phyloP scores from a whole-genome alignment of 352 stramenopile genomes.

The Globisporangium radiosum region DNA sequence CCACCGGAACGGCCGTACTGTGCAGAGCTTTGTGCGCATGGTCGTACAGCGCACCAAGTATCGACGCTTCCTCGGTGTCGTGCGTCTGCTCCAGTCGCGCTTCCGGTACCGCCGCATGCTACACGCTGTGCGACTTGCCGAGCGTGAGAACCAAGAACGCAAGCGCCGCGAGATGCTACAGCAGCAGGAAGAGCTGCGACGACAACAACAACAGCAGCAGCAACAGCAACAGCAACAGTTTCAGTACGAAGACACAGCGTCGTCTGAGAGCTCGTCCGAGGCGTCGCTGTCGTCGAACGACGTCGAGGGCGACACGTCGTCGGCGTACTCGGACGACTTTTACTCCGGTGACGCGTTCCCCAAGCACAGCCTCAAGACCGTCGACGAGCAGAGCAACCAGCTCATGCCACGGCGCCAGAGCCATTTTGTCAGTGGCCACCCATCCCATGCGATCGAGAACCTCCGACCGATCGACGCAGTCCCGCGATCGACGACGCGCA shows the following conservation, averaged over 20 bases:
- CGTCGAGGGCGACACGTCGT: constrained; percentile 60
- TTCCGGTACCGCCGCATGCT: constrained; percentile 47
- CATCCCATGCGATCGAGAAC: constrained; percentile 36
- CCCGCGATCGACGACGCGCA: constrained; percentile 22
- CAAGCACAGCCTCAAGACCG: constrained; percentile 63
- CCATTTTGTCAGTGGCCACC: constrained; percentile 17
- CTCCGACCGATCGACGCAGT: constrained; percentile 48
- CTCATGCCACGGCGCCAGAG: constrained; percentile 28
- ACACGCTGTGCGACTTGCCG: constrained; percentile 12
- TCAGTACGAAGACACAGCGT: constrained; percentile 64
- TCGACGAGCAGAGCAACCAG: constrained; percentile 67
- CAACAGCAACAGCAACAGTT: constrained; percentile 30
- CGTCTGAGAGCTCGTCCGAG: constrained; percentile 56
- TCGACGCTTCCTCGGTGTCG: constrained; percentile 33
- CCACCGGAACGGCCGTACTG: constrained; percentile 30
- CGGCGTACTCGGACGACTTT: constrained; percentile 57
- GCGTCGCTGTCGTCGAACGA: constrained; percentile 64
- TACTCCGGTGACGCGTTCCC: constrained; percentile 51
- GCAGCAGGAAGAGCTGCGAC: constrained; percentile 22
- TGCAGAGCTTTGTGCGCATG: constrained; percentile 58
- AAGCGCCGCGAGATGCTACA: constrained; percentile 17
- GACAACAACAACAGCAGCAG: constrained; percentile 10
- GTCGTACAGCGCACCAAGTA: constrained; percentile 49
- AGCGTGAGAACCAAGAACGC: constrained; percentile 13
- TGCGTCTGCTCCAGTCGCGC: constrained; percentile 65